phyloP scores from a whole-genome alignment of 2,329 filamentous ascomycete genomes.

The Coniochaeta sp. region DNA sequence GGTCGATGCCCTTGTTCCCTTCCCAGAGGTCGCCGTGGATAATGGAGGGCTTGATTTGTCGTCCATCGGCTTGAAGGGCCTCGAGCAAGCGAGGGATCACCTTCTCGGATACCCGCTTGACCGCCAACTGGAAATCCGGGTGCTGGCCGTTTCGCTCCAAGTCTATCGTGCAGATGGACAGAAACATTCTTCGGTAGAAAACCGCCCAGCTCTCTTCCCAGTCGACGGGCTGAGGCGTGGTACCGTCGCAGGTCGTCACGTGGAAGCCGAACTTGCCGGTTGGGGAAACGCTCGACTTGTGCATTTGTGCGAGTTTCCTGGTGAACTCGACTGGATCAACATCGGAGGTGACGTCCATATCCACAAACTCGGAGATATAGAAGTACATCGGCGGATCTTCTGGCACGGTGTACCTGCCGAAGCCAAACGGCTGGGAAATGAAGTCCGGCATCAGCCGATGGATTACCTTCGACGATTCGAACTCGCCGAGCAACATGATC shows the following conservation, averaged over 20 bases:
- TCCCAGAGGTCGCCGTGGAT: too few species aligned
- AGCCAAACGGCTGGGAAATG: too few species aligned
- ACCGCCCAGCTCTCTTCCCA: slow-evolving; percentile 26
- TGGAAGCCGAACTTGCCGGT: slow-evolving; percentile 29
- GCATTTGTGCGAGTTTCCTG: slow-evolving; percentile 13
- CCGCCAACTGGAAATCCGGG: too few species aligned
- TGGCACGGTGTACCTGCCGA: slow-evolving; percentile 5
- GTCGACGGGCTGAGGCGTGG: slow-evolving; percentile 17
- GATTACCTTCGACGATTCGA: too few species aligned
- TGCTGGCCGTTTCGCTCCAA: slow-evolving; percentile 13
- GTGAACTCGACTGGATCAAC: slow-evolving; percentile 11
- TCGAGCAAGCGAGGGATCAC: too few species aligned
- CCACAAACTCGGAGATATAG: slow-evolving; percentile 14
- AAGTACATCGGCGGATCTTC: slow-evolving; percentile 10
- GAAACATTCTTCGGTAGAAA: slow-evolving; percentile 16
- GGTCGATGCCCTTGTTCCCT: too few species aligned
- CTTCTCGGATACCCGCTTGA: too few species aligned
- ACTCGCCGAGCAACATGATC: too few species aligned
- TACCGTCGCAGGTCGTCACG: slow-evolving; percentile 24
- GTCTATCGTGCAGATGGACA: slow-evolving; percentile 14
- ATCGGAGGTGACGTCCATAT: slow-evolving; percentile 11
- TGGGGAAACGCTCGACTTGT: slow-evolving; percentile 14
- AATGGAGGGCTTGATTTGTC: too few species aligned
- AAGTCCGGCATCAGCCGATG: too few species aligned
- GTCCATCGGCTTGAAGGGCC: too few species aligned